phyloP scores from a whole-genome alignment of 306 rosid species.

The Ammopiptanthus mongolicus region DNA sequence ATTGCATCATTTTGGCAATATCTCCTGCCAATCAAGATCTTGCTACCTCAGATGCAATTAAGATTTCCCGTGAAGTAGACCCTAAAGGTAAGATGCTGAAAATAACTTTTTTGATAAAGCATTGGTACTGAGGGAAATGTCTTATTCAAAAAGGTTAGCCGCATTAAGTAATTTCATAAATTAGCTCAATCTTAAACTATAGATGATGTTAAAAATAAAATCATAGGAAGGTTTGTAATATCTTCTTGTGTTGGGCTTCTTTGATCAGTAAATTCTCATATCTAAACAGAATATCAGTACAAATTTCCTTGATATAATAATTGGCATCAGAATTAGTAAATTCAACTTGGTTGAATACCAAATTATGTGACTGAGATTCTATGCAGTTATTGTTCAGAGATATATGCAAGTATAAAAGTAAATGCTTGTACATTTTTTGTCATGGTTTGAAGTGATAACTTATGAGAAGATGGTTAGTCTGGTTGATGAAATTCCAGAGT shows the following conservation, averaged over 20 bases:
- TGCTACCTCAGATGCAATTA: conserved; percentile 99
- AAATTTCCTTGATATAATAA: neutral
- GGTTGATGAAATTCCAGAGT: neutral
- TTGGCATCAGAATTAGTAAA: neutral
- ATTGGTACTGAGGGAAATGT: neutral
- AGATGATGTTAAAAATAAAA: neutral
- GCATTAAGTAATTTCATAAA: neutral
- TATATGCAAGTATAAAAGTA: neutral
- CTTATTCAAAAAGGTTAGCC: neutral
- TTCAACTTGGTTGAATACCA: conserved; percentile 1
- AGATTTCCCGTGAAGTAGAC: conserved; percentile 97
- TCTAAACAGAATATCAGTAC: neutral
- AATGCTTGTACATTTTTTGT: neutral
- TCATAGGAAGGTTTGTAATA: neutral
- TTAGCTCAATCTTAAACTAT: neutral
- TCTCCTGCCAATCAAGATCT: conserved; percentile 99
- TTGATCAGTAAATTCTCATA: neutral
- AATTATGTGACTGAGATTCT: neutral
- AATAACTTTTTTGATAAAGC: neutral
- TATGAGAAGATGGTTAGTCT: neutral
- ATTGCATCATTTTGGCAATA: conserved; percentile 91
- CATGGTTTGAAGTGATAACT: conserved; percentile 1
- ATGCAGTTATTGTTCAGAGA: conserved; percentile 2
- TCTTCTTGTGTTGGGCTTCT: neutral
- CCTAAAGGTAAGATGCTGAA: conserved; percentile 50